Conservation (phyloP, 2,329 filamentous ascomycete species). For the Pezicula rhizophila region DNA sequence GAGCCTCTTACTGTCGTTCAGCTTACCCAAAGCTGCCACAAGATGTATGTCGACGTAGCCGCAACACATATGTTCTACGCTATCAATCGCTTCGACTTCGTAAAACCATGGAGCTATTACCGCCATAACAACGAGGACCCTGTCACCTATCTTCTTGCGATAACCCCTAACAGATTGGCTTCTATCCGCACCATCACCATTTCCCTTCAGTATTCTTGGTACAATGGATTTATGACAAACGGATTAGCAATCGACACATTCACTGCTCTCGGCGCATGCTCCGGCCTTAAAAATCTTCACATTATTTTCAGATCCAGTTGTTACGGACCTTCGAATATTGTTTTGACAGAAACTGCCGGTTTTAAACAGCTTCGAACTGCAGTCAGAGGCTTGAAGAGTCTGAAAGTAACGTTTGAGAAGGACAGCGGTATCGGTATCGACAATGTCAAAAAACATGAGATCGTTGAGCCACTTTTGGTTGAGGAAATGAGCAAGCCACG, state of each 20-base stretch:
- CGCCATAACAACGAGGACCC: not conserved
- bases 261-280: not conserved
- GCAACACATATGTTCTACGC: constrained; percentile 13
- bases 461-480: not conserved
- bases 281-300: not conserved
- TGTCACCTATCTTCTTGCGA: constrained; percentile 11
- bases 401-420: not conserved
- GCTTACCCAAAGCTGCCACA: constrained; percentile 8
- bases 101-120: not conserved
- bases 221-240: not conserved
- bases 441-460: not conserved
- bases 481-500: not conserved
- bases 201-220: not conserved
- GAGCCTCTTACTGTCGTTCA: constrained; percentile 5
- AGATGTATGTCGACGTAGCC: constrained; percentile 11
- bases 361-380: not conserved
- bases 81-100: constrained; percentile 10
- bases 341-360: not conserved
- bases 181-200: constrained; percentile 4
- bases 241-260: not conserved
- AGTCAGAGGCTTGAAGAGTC: not conserved
- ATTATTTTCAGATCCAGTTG: not conserved
- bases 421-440: no score
- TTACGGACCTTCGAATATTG: not conserved
- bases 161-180: constrained; percentile 8